Evolutionary conservation across 1,139 yeast species (phyloP).

Genomic region (Yamadazyma songkhlaensis): DNA sequence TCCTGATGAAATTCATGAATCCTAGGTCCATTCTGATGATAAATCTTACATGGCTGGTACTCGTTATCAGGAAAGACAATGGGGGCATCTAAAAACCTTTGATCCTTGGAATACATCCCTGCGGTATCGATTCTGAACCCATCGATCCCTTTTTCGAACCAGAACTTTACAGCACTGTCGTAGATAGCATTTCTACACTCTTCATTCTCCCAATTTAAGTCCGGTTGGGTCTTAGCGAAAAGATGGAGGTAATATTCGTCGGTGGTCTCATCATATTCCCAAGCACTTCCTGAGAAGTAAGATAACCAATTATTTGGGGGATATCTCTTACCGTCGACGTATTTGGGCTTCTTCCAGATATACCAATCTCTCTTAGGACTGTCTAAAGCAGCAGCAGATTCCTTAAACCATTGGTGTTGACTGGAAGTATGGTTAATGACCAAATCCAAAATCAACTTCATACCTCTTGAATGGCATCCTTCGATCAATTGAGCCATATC

Average conservation of each 20-base stretch:
- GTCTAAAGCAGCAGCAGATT: slow-evolving; percentile 49
- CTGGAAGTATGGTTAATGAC: slow-evolving; percentile 60
- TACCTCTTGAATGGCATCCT: slow-evolving; percentile 47
- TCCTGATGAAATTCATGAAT: slow-evolving; percentile 59
- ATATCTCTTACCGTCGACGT: slow-evolving; percentile 42
- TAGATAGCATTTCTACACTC: slow-evolving; percentile 51
- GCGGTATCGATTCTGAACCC: slow-evolving; percentile 62
- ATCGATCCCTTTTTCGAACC: slow-evolving; percentile 58
- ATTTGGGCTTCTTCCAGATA: slow-evolving; percentile 51
- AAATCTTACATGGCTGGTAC: slow-evolving; percentile 39
- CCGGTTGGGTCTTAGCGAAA: slow-evolving; percentile 56
- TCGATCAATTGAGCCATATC: slow-evolving; percentile 49
- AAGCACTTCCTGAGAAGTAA: slow-evolving; percentile 53
- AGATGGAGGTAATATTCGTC: slow-evolving; percentile 54
- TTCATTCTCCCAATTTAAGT: slow-evolving; percentile 60
- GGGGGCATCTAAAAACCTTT: slow-evolving; percentile 50
- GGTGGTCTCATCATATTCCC: slow-evolving; percentile 54
- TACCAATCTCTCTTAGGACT: slow-evolving; percentile 65
- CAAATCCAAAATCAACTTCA: slow-evolving; percentile 53
- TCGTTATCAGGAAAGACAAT: slow-evolving; percentile 38
- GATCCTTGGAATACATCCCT: slow-evolving; percentile 52
- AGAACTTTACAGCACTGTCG: slow-evolving; percentile 47
- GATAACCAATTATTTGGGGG: slow-evolving; percentile 64
- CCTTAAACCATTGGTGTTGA: slow-evolving; percentile 58
- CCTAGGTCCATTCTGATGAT: slow-evolving; percentile 48